Base-by-base conservation (phyloP, 768 basidiomycete genomes). In the Russula compacta region DNA sequence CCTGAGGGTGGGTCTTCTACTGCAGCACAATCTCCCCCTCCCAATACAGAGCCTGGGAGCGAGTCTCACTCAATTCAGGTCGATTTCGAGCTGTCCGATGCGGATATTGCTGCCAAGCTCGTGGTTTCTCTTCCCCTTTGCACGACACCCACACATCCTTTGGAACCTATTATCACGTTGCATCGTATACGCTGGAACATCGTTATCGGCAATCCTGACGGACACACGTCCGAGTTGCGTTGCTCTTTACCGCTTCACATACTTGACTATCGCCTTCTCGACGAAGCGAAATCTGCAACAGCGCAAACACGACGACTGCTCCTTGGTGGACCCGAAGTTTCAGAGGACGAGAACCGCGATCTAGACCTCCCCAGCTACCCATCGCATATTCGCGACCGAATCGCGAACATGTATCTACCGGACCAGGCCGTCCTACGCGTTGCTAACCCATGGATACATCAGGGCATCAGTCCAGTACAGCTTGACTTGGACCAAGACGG, bases 221-320 rank as follows among this genome's bases (percentile, higher is more conserved):
- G 94, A 0, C 95, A 98, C 70, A 86, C 85, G 3, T 95, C 92
- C 9, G 93, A 98, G 72, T 78, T 98, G n/a, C 85, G 94, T 15
- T 98, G 95, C 72, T 93, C 93, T 1, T 79, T 98, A 6, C 95
- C 95, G 0, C 73, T 98, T 38, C 83, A 90, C 69, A 79, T 98
- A 51, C 85, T 98, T 24, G 86, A 94, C 65, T 70, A 80, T 60
- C 77, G 81, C 12, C 75, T 95, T 1, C 77, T 89, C 15, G 78
- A 85, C 14, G 94, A 97, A 70, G 87, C 92, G 1, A 79, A 85
- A 39, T 77, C 80, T 1, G 79, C 84, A 29, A 87, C 92, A 4
- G 77, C 84, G n/a, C 77, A 78, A 5, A 92, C 92, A 0, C 83
- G 94, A 19, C 83, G 87, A 9, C 75, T 92, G 7, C 78, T 94